Evolutionary conservation across 202 grass and related monocot genomes (phyloP).

Genomic region (Hordeum pubiflorum): DNA sequence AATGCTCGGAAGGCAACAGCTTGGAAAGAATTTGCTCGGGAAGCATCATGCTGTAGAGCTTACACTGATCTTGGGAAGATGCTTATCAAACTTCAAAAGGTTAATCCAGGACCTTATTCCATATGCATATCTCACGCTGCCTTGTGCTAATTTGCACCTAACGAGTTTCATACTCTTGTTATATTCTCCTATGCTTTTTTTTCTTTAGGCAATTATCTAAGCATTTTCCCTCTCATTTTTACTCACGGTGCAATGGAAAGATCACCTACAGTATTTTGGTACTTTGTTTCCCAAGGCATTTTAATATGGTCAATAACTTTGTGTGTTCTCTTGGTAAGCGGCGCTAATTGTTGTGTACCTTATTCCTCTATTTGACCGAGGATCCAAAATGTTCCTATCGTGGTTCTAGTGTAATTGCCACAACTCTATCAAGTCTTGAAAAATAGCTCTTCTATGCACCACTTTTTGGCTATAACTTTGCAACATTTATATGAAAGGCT

Average conservation of each 20-base stretch:
- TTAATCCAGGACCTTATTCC: constrained; percentile 37
- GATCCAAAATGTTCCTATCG: neutral
- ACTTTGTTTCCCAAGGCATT: neutral
- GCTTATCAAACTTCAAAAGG: constrained; percentile 85
- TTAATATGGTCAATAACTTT: neutral
- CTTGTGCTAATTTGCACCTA: neutral
- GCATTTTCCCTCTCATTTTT: neutral
- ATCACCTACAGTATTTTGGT: neutral
- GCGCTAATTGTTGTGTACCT: neutral
- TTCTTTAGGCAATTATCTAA: neutral
- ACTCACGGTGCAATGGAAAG: constrained; percentile 2
- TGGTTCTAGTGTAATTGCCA: neutral
- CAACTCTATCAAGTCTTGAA: neutral
- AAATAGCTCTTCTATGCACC: neutral
- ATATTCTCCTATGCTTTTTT: neutral
- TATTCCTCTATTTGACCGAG: neutral
- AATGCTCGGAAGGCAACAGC: constrained; percentile 54
- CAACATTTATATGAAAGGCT: constrained; percentile 14
- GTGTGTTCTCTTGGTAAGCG: neutral
- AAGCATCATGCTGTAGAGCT: constrained; percentile 65
- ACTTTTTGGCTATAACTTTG: constrained; percentile 3
- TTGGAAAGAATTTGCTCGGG: constrained; percentile 84
- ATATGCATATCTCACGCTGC: constrained; percentile 11
- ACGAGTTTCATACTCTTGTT: neutral
- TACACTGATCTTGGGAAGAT: constrained; percentile 90